Evolutionary conservation across 2,329 filamentous ascomycete species (phyloP).

Genomic region (Colletotrichum sp.): DNA sequence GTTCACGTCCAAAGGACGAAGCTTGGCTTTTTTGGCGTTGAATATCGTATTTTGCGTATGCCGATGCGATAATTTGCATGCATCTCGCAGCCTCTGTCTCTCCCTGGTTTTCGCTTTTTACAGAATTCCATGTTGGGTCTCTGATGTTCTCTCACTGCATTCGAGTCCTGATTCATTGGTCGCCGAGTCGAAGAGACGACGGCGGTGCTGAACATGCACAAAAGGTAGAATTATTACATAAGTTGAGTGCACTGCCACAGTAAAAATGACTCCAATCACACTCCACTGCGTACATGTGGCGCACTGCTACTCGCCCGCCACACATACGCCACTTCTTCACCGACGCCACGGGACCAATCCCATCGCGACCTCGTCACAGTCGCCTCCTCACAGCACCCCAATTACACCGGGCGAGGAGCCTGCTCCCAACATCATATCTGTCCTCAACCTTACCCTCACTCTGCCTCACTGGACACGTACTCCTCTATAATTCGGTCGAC

Average conservation of each 20-base stretch:
- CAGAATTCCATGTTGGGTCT: not conserved
- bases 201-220: not conserved
- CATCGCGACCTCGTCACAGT: not conserved
- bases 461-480: not conserved
- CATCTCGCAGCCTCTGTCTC: not conserved
- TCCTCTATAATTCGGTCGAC: not conserved
- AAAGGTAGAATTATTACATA: not conserved
- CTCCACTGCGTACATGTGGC: constrained; percentile 7
- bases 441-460: not conserved
- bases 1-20: not conserved
- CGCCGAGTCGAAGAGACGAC: not conserved
- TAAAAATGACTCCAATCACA: not conserved
- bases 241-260: not conserved
- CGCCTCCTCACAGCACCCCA: not conserved
- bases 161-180: not conserved
- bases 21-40: not conserved
- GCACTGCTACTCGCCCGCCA: not conserved
- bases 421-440: not conserved
- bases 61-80: not conserved
- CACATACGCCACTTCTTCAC: not conserved
- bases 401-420: not conserved
- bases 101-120: rapidly evolving
- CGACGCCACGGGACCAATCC: not conserved
- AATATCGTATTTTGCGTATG: not conserved
- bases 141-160: not conserved